Percentiles rank a stretch among this genome's conserved stretches.
phyloP scores from a whole-genome alignment of 2,329 filamentous ascomycete species.

The Gaeumannomyces tritici region DNA sequence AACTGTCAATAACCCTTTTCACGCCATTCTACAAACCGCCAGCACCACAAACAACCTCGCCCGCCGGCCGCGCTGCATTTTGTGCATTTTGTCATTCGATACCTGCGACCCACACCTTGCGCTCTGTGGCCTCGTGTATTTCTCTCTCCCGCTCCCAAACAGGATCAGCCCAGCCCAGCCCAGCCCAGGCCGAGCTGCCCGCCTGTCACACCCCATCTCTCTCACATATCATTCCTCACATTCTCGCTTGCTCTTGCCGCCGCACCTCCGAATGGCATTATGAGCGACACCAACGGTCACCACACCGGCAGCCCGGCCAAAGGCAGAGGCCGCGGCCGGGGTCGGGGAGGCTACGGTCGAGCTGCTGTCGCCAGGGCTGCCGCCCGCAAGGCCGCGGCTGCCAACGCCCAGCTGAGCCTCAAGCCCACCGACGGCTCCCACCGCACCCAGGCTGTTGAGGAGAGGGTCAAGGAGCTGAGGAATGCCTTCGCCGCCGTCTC shows the following conservation, averaged over 20 bases:
- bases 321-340: constrained; percentile 21
- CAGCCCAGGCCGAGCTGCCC: no score
- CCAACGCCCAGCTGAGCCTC: not conserved
- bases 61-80: not conserved
- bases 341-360: constrained; percentile 25
- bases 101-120: no score
- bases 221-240: not conserved
- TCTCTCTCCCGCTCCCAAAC: no score
- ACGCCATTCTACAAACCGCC: not conserved
- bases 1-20: not conserved
- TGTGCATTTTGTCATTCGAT: no score
- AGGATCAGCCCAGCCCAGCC: no score
- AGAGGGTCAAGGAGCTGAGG: constrained; percentile 58
- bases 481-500: constrained; percentile 54
- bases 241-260: not conserved
- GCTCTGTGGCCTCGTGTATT: no score
- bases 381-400: not conserved
- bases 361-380: constrained; percentile 40
- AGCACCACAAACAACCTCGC: not conserved
- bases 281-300: constrained; percentile 11
- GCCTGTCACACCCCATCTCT: not conserved
- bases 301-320: constrained; percentile 18
- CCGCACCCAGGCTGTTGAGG: constrained; percentile 46
- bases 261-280: constrained; percentile 5
- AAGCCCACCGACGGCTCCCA: not conserved